These are phyloP conservation scores for Yamadazyma sp. DNA, from an alignment of 805 yeast species.

Conservation along the genomic window DNA sequence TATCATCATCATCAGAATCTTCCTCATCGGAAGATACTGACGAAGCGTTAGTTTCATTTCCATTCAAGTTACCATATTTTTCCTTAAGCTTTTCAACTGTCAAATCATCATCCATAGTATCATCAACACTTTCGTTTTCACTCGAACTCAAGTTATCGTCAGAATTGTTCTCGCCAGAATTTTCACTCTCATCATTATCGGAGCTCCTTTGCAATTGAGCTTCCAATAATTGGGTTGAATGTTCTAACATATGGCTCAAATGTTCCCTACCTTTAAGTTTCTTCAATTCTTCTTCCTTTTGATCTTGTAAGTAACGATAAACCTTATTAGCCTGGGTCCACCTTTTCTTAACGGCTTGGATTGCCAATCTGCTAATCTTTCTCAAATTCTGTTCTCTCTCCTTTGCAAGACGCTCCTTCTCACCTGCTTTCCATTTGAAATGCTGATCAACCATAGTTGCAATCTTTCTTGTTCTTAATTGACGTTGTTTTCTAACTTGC, in stretches of 20 bases:
- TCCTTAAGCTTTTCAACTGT: constrained; percentile 53
- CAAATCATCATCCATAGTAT: constrained; percentile 31
- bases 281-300: constrained; percentile 76
- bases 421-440: constrained; percentile 82
- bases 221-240: constrained; percentile 84
- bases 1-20: constrained; percentile 12
- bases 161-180: constrained; percentile 15
- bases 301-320: constrained; percentile 65
- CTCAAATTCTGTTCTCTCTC: constrained; percentile 71
- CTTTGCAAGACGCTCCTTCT: constrained; percentile 75
- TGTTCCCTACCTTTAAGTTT: constrained; percentile 83
- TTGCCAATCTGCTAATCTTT: constrained; percentile 74
- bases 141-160: constrained; percentile 18
- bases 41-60: constrained; percentile 14
- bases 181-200: constrained; percentile 18
- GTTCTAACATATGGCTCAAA: constrained; percentile 81
- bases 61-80: constrained; percentile 45
- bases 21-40: constrained; percentile 18
- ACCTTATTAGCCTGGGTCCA: constrained; percentile 91
- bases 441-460: constrained; percentile 83
- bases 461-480: constrained; percentile 65
- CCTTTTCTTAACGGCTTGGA: constrained; percentile 80
- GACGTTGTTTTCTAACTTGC: constrained; percentile 61
- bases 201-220: constrained; percentile 63
- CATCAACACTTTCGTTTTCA: constrained; percentile 21